Percentiles rank a stretch among this genome's conserved stretches.
Conservation (phyloP, 257 asterid genomes). For the Plectranthus barbatus region DNA sequence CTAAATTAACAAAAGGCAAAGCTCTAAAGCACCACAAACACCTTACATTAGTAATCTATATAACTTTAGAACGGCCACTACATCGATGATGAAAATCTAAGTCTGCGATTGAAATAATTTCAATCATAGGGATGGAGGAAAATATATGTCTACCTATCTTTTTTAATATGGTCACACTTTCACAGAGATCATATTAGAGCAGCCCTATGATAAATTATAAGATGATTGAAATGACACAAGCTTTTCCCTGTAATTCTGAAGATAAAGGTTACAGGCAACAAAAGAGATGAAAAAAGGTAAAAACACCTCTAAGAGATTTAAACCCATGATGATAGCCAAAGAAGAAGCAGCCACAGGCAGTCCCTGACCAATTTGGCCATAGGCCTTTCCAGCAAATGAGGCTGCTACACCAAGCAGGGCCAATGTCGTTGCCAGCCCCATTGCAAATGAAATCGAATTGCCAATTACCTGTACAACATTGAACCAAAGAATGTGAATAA, state of each 20-base stretch:
- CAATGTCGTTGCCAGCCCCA: slow-evolving; percentile 91
- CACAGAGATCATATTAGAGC: not conserved
- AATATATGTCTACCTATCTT: not conserved
- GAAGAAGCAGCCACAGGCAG: slow-evolving; percentile 86
- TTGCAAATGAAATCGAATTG: slow-evolving; percentile 77
- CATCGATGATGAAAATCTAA: not conserved
- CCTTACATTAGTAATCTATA: not conserved
- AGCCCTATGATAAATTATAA: not conserved
- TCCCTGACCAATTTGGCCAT: slow-evolving; percentile 95
- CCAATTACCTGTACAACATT: slow-evolving; percentile 51
- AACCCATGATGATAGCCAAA: slow-evolving; percentile 81
- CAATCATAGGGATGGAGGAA: not conserved
- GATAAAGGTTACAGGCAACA: not conserved
- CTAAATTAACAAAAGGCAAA: not conserved
- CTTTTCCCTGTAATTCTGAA: not conserved
- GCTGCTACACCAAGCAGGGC: slow-evolving; percentile 92
- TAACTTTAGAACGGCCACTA: not conserved
- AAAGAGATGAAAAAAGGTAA: not conserved
- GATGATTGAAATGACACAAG: not conserved
- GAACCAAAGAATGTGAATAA: not conserved
- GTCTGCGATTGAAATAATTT: not conserved
- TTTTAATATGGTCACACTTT: not conserved
- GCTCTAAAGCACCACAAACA: not conserved
- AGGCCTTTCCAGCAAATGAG: slow-evolving; percentile 97
- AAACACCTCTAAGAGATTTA: slow-evolving; percentile 78